phyloP scores from a whole-genome alignment of 169 alveolate species.

The Plasmodium relictum region DNA sequence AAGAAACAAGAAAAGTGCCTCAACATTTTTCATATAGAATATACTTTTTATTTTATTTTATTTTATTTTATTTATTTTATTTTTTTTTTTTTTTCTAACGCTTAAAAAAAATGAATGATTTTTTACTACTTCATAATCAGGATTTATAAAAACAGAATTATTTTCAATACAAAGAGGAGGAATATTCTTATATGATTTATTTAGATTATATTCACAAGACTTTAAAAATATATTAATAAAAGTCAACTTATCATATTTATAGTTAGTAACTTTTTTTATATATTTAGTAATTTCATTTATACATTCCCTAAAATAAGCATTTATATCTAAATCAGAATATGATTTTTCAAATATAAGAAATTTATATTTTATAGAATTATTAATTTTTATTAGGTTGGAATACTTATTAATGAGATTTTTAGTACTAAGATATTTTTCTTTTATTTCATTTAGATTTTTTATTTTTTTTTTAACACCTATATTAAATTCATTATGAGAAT shows the following conservation, averaged over 20 bases:
- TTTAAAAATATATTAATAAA: slow-evolving; percentile 44
- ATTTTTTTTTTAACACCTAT: slow-evolving; percentile 53
- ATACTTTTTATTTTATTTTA: background rate
- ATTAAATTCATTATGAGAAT: slow-evolving; percentile 13
- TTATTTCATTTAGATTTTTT: slow-evolving; percentile 39
- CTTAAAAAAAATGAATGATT: slow-evolving; percentile 66
- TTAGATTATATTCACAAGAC: slow-evolving; percentile 28
- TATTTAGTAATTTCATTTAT: slow-evolving; percentile 31
- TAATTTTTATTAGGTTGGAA: slow-evolving; percentile 19
- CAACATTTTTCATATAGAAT: no score
- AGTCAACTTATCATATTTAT: slow-evolving; percentile 12
- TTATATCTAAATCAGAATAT: slow-evolving; percentile 24
- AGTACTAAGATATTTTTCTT: slow-evolving; percentile 31
- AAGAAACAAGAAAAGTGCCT: no score
- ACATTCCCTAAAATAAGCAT: slow-evolving; percentile 26
- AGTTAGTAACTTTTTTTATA: slow-evolving; percentile 13
- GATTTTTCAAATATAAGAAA: slow-evolving; percentile 42
- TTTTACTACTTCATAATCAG: slow-evolving; percentile 32
- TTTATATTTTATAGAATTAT: slow-evolving; percentile 24
- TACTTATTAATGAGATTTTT: slow-evolving; percentile 10
- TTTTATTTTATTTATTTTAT: no score
- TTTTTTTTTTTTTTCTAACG: slow-evolving; percentile 32
- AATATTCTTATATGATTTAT: slow-evolving; percentile 27
- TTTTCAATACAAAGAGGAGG: slow-evolving; percentile 71
- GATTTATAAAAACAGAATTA: slow-evolving; percentile 51